Evolutionary conservation across 106 monocot species (phyloP), one percentile per base, ranked within the genome.

Genomic region (Amphibolis antarctica): DNA sequence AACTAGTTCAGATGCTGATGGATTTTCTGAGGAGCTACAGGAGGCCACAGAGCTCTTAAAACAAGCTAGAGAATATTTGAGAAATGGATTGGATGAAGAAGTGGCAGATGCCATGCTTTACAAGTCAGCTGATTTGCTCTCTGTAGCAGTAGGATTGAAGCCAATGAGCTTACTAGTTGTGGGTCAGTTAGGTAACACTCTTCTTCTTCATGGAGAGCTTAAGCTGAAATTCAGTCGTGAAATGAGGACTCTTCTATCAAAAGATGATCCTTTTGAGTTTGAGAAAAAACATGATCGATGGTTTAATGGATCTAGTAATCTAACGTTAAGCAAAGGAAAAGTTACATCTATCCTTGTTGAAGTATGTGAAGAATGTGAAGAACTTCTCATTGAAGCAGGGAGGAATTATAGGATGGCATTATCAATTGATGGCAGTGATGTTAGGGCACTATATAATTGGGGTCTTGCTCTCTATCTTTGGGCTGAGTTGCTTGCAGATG

Each of bases 301-400:
- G 55, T 78, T 63, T 51, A 71, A 78, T 47, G 74, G 65, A 45
- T 28, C 68, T 45, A 79, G 60, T 31, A 36, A 45, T 23, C 28
- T 12, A 9, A 18, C 26, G 28, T 28, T 71, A 50, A 80, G 63
- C 48, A 88, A 71, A 73, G 92, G 85, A 18, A 55, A 78, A 42
- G 58, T 83, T 64, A 66, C 75, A 36, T 70, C 83, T 56, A 73
- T 59, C 26, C 83, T 94, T 66, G 67, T 82, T 71, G 79, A 86
- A 63, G 76, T 84, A 6, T 94, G 94, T 65, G 86, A 94, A 84
- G 94, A 94, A 83, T 89, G 89, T 76, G 94, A 94, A 77, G 72
- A 66, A 20, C 79, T 94, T 20, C 86, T 94, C 54, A 60, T 89
- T 71, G 74, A 84, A 42, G 89, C 89, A 5, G 94, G 94, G 66